A percentile compares a stretch with the other conserved stretches of the same genome.
These are phyloP conservation scores for Peronospora farinosa DNA, from an alignment of 352 stramenopile species.

Conservation along the genomic window DNA sequence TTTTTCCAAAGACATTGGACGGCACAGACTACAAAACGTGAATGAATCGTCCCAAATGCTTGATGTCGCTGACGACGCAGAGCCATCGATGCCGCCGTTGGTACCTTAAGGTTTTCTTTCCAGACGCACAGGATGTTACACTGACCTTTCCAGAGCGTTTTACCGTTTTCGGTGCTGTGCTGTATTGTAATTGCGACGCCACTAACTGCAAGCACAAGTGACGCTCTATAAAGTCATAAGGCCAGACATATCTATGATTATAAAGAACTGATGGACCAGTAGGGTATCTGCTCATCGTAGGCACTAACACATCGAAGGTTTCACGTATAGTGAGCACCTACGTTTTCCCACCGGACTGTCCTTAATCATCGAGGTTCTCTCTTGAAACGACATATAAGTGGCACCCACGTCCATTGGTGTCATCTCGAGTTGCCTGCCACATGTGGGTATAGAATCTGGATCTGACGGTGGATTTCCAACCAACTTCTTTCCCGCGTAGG, in stretches of 20 bases:
- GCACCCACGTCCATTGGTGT: no score
- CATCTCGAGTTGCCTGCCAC: no score
- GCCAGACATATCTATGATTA: neutral
- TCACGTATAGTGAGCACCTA: neutral
- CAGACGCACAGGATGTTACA: conserved; percentile 11
- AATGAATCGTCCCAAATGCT: conserved; percentile 10
- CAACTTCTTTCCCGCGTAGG: no score
- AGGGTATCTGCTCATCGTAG: neutral
- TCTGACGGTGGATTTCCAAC: no score
- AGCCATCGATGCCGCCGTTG: conserved; percentile 1
- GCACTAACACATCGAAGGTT: neutral
- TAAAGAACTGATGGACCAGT: neutral
- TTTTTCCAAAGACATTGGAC: conserved; percentile 15
- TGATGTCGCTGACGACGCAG: conserved; percentile 1
- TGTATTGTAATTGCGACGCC: neutral
- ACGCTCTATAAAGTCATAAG: neutral
- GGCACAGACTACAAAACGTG: conserved; percentile 6
- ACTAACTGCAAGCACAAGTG: neutral
- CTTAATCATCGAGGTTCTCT: no score
- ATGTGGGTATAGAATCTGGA: no score
- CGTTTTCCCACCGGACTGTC: no score
- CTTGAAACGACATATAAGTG: no score
- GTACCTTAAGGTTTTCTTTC: conserved; percentile 3
- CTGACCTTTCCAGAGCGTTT: conserved; percentile 2
- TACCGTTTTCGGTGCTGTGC: conserved; percentile 7